Percentiles rank a stretch among this genome's conserved stretches.
Evolutionary conservation across 2,329 filamentous ascomycete species (phyloP).

Genomic region (Stenocarpella maydis): DNA sequence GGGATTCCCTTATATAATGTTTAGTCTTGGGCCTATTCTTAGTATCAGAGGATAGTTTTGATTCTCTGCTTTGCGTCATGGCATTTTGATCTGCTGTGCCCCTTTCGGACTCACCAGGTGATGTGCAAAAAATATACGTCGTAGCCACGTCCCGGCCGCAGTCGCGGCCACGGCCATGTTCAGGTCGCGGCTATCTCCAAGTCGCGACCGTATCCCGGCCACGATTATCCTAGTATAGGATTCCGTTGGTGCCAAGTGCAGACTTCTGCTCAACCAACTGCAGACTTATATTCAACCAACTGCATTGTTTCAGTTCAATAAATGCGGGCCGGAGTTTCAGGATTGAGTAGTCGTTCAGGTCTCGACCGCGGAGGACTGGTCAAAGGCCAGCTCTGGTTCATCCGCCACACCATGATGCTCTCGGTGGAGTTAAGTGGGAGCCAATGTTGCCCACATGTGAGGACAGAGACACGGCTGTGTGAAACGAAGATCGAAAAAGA

Average conservation of each 20-base stretch:
- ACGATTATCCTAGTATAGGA: background rate
- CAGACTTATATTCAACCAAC: background rate
- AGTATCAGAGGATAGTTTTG: background rate
- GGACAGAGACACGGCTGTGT: background rate
- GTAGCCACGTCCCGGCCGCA: background rate
- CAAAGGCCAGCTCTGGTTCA: background rate
- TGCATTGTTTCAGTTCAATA: background rate
- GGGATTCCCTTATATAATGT: background rate
- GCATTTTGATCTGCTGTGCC: background rate
- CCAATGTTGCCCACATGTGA: background rate
- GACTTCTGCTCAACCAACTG: background rate
- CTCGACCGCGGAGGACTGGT: background rate
- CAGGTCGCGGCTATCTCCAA: background rate
- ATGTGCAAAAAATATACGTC: background rate
- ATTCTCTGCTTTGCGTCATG: background rate
- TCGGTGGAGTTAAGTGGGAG: background rate
- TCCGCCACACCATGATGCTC: background rate
- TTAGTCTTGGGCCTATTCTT: background rate
- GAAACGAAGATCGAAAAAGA: background rate
- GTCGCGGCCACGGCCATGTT: too few relatives aligned
- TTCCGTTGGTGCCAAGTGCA: background rate
- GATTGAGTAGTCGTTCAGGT: background rate
- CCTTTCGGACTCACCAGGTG: background rate
- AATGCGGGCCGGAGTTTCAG: background rate
- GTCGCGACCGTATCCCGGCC: background rate